Evolutionary conservation across 768 basidiomycete genomes (phyloP).

Genomic region (Austroboletus eburneus): DNA sequence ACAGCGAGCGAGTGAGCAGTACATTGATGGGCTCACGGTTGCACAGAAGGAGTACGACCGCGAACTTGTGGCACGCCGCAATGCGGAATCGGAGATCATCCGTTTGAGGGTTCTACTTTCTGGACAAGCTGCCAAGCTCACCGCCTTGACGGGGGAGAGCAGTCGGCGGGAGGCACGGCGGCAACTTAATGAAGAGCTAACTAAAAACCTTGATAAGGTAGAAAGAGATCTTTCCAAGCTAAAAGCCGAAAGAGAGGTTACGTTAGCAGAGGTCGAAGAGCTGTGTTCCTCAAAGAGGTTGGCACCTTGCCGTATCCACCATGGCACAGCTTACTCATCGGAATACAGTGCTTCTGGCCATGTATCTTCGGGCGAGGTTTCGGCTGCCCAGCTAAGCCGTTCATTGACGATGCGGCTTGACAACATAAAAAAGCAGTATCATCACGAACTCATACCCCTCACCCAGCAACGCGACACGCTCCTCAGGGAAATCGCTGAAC

Average conservation of each 20-base stretch:
- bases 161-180: slow-evolving; percentile 75
- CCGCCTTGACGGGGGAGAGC: slow-evolving; percentile 78
- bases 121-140: slow-evolving; percentile 83
- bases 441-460: slow-evolving; percentile 80
- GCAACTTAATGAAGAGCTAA: slow-evolving; percentile 74
- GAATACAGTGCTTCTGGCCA: slow-evolving; percentile 25
- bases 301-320: slow-evolving; percentile 14
- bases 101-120: slow-evolving; percentile 80
- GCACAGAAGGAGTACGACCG: slow-evolving; percentile 94
- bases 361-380: slow-evolving; percentile 31
- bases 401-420: slow-evolving; percentile 85
- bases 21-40: slow-evolving; percentile 87
- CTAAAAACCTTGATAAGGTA: slow-evolving; percentile 67
- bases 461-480: slow-evolving; percentile 78
- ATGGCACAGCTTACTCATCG: slow-evolving; percentile 21
- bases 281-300: slow-evolving; percentile 73
- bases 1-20: slow-evolving; percentile 88
- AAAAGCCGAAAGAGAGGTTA: slow-evolving; percentile 85
- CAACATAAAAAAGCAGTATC: slow-evolving; percentile 81
- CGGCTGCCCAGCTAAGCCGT: slow-evolving; percentile 47
- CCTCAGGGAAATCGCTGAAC: slow-evolving; percentile 76
- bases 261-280: slow-evolving; percentile 92
- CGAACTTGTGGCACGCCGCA: slow-evolving; percentile 81
- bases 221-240: slow-evolving; percentile 86
- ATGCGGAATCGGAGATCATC: slow-evolving; percentile 90